A percentile compares a stretch with the other conserved stretches of the same genome.
These are phyloP conservation scores for Aspergillus sp. DNA, from an alignment of 2,329 filamentous ascomycete species.

Conservation along the genomic window DNA sequence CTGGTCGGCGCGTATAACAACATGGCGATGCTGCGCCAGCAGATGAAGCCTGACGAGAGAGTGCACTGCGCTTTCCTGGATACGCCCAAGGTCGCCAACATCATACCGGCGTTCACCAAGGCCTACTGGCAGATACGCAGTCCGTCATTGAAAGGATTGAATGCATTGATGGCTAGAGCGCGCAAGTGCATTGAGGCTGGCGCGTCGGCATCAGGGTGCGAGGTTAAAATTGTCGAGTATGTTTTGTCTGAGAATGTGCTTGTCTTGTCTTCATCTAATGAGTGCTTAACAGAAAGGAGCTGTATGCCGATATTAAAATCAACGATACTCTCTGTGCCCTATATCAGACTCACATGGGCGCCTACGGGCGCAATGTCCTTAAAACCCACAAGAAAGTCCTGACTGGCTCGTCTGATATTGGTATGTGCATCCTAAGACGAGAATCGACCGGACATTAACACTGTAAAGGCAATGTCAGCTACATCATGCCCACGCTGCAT, in stretches of 20 bases:
- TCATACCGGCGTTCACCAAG: conserved; percentile 55
- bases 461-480: conserved; percentile 49
- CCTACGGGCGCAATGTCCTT: conserved; percentile 39
- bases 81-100: conserved; percentile 55
- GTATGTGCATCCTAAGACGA: conserved; percentile 16
- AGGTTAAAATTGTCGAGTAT: conserved; percentile 33
- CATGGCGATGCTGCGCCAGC: conserved; percentile 56
- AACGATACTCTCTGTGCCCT: conserved; percentile 48
- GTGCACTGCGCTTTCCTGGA: conserved; percentile 57
- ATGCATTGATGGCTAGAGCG: conserved; percentile 28
- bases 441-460: too few relatives aligned
- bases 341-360: conserved; percentile 48
- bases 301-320: conserved; percentile 48
- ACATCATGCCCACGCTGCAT: conserved; percentile 50
- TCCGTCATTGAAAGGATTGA: conserved; percentile 43
- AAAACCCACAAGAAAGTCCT: conserved; percentile 39
- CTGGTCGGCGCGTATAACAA: conserved; percentile 48
- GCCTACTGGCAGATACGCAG: conserved; percentile 49
- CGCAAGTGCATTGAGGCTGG: conserved; percentile 37
- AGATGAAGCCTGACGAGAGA: conserved; percentile 53
- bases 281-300: conserved; percentile 18
- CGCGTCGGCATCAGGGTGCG: conserved; percentile 37
- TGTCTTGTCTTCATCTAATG: background rate
- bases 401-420: conserved; percentile 50
- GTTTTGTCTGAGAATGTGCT: background rate